Base-by-base conservation (phyloP, 805 yeast species). In the Candida ulmi region DNA sequence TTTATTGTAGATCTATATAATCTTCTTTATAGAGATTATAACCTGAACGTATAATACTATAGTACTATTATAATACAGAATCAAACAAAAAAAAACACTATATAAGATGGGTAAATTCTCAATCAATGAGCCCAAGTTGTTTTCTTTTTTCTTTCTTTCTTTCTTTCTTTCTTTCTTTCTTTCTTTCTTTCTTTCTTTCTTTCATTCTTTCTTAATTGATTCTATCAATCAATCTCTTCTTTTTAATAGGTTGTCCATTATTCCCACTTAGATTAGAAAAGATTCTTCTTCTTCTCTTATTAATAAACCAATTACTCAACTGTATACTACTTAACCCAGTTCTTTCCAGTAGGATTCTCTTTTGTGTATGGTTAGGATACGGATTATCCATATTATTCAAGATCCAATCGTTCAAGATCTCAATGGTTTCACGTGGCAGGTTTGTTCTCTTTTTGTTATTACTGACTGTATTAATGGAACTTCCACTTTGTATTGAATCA, bases 271-370 rank as follows among this genome's bases (percentile, higher is more conserved):
- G 36, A 35, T 53, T 55, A 17, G 54, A 48, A 36, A 55, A 55
- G 15, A 86, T 73, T 54, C 83, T 78, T 49, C 95, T 68, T 52
- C 95, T 70, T 51, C 95, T 74, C 16, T 91, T 95, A 57, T 86
- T 86, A 54, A 86, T 87, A 53, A 86, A 86, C 95, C 95, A 86
- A 56, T 86, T 87, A 48, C 84, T 74, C 44, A 86, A 70, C 60
- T 86, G 95, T 44, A 83, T 87, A 60, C 82, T 78, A 46, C 86
- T 83, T 55, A 86, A 69, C 0, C 93, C 91, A 0, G 95, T 86
- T 55, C 73, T 70, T 48, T 71, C 67, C 70, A 83, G 74, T 40
- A 86, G 67, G 52, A 76, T 77, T 45, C 74, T 71, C 64, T 87
- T 86, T 52, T 86, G 95, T 35, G 77, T 75, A 39, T 83, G 83